Evolutionary conservation across 2,329 filamentous ascomycete species (phyloP), one percentile per base, ranked within the genome.

Genomic region (Leptographium procerum): DNA sequence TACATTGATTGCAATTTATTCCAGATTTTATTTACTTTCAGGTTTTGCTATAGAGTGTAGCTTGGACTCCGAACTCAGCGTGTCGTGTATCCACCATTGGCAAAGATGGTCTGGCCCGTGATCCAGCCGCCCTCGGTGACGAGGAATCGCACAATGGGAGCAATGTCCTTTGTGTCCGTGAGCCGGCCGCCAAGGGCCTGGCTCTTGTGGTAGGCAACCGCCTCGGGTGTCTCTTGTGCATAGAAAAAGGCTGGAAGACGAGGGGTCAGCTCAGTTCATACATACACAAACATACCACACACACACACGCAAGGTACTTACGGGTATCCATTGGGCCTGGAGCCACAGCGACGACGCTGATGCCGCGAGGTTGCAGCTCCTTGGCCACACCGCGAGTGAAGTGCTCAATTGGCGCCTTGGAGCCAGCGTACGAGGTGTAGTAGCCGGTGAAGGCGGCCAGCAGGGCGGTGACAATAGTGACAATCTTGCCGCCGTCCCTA

Each of bases 11-110:
- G n/a, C n/a, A n/a, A n/a, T n/a, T n/a, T n/a, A n/a, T n/a, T n/a
- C n/a, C n/a, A n/a, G n/a, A n/a, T n/a, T n/a, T n/a, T 16, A 40
- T 6, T 5, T 10, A 33, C 31, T 6, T 33, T 33, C 31, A 33
- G 6, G 10, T 33, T 33, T 10, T 33, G 31, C 31, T 16, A 40
- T 19, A 19, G 36, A 19, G n/a, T n/a, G n/a, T n/a, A n/a, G n/a
- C n/a, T n/a, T n/a, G n/a, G n/a, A n/a, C n/a, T n/a, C 11, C 36
- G 3, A 13, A 40, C 47, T 50, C 26, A 75, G 31, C 73, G 70
- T 34, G 73, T 75, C 2, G 73, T 76, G 60, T 77, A 77, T 11
- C 73, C 74, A 13, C 74, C 74, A 60, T 77, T 77, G n/a, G 73
- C 71, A 66, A 77, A 76, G 61, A 77, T 71, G 6, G 74, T 77